phyloP scores from a whole-genome alignment of 257 asterid genomes.

The Dorcoceras hygrometricum region DNA sequence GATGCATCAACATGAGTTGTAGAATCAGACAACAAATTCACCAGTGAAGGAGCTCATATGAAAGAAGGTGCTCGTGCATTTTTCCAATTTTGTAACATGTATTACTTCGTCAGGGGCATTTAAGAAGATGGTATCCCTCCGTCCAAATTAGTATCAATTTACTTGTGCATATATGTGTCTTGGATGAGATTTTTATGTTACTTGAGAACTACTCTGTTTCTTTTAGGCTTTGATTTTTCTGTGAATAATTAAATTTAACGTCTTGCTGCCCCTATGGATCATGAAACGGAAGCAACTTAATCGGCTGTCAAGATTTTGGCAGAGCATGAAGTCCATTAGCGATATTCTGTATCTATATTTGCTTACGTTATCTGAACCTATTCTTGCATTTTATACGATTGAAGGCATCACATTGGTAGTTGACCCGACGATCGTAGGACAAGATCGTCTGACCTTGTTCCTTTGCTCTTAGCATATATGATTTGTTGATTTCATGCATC shows the following conservation, averaged over 20 bases:
- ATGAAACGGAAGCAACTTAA: not conserved
- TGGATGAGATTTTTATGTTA: slow-evolving; percentile 13
- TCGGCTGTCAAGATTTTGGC: not conserved
- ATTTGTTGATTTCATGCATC: slow-evolving; percentile 12
- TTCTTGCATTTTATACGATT: not conserved
- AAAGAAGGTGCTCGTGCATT: slow-evolving; percentile 31
- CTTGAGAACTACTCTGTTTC: slow-evolving; percentile 11
- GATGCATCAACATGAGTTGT: slow-evolving; percentile 49
- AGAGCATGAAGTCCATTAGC: not conserved
- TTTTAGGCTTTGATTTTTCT: not conserved
- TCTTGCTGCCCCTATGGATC: not conserved
- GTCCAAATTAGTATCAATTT: slow-evolving; percentile 23
- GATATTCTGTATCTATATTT: not conserved
- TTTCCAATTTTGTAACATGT: slow-evolving; percentile 26
- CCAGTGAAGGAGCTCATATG: slow-evolving; percentile 23
- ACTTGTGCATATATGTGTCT: slow-evolving; percentile 17
- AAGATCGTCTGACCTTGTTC: slow-evolving; percentile 2
- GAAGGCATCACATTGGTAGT: not conserved
- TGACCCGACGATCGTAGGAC: too few species aligned
- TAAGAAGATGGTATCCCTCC: slow-evolving; percentile 30
- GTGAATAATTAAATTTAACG: slow-evolving; percentile 7
- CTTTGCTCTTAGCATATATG: too few species aligned
- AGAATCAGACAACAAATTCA: slow-evolving; percentile 24
- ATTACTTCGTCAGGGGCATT: slow-evolving; percentile 22
- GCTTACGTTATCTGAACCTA: not conserved